Percentiles rank a stretch among this genome's conserved stretches.
Evolutionary conservation across 352 stramenopile species (phyloP).

Genomic region (Globisporangium cylindrosporum): DNA sequence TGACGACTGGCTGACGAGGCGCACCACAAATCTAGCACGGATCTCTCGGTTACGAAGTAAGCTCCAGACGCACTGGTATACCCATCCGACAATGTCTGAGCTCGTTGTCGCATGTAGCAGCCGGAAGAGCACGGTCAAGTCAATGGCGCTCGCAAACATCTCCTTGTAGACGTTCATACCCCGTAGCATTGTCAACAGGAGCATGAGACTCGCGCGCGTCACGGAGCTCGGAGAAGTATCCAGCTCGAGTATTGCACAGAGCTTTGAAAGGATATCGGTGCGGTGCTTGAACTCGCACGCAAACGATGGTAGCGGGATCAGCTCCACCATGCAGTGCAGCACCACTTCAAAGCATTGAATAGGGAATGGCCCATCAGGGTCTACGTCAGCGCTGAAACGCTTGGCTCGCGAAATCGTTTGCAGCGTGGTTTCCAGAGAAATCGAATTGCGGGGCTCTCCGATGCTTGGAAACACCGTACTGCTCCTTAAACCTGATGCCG

Average conservation of each 20-base stretch:
- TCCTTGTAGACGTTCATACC: not conserved
- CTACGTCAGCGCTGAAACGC: not conserved
- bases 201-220: constrained; percentile 1
- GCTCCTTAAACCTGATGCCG: not conserved
- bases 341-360: not conserved
- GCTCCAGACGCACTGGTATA: not conserved
- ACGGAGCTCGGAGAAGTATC: not conserved
- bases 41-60: not conserved
- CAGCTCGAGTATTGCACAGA: not conserved
- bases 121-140: not conserved
- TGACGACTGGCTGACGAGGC: not conserved
- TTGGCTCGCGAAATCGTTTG: not conserved
- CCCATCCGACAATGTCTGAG: not conserved
- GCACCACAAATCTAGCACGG: not conserved
- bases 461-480: not conserved
- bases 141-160: not conserved
- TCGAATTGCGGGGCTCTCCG: not conserved
- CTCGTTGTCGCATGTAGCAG: not conserved
- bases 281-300: not conserved
- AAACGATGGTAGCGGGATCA: not conserved
- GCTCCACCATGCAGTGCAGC: not conserved
- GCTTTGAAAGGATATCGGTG: not conserved
- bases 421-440: not conserved
- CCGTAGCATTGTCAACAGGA: not conserved
- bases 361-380: not conserved